A percentile compares a stretch with the other conserved stretches of the same genome.
Evolutionary conservation across 2,329 filamentous ascomycete genomes (phyloP).

Genomic region (Simplicillium aogashimaense): DNA sequence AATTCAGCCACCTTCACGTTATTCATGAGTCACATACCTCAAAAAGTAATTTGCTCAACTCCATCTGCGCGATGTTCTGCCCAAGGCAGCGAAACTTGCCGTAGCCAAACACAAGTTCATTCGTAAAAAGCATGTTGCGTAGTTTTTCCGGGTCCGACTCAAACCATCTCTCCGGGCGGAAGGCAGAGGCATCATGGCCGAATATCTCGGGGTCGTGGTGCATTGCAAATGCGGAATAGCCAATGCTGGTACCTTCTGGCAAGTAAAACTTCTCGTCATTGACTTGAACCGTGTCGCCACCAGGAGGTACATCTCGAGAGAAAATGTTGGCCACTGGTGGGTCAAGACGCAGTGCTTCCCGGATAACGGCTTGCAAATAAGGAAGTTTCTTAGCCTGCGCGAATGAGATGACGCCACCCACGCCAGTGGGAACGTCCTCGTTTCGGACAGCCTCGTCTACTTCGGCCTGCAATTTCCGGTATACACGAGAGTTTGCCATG

Average conservation of each 20-base stretch:
- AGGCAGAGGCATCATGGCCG: conserved; percentile 12
- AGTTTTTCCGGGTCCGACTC: conserved; percentile 13
- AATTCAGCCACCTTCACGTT: background rate
- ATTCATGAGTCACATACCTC: conserved; percentile 4
- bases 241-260: conserved; percentile 11
- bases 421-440: conserved; percentile 11
- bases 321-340: conserved; percentile 13
- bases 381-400: conserved; percentile 17
- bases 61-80: conserved; percentile 18
- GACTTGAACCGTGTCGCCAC: conserved; percentile 6
- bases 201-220: conserved; percentile 12
- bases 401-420: conserved; percentile 10
- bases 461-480: conserved; percentile 33
- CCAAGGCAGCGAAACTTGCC: conserved; percentile 20
- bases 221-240: conserved; percentile 15
- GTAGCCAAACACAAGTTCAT: conserved; percentile 21
- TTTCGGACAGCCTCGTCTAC: conserved; percentile 20
- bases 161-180: conserved; percentile 16
- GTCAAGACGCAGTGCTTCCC: conserved; percentile 20
- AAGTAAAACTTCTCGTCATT: conserved; percentile 5
- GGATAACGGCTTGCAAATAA: conserved; percentile 30
- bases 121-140: conserved; percentile 14
- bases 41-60: conserved; percentile 11
- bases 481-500: conserved; percentile 36
- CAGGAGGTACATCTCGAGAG: conserved; percentile 10